Percentiles rank a stretch among this genome's conserved stretches.
Evolutionary conservation across 257 asterid genomes (phyloP).

Genomic region (Fraxinus quadrangulata): DNA sequence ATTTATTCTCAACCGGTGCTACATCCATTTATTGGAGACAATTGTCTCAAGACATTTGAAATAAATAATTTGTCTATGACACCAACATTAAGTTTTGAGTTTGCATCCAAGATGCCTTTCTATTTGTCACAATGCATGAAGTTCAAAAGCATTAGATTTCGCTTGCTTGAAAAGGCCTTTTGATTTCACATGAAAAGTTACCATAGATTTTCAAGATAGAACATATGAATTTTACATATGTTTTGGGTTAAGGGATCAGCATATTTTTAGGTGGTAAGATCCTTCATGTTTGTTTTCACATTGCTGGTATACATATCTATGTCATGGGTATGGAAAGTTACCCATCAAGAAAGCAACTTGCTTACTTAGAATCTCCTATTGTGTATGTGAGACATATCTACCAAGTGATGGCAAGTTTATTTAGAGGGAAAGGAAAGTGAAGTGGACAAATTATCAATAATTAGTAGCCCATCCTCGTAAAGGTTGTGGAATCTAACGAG

Average conservation of each 20-base stretch:
- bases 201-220: neutral
- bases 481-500: neutral
- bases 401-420: slow-evolving; percentile 22
- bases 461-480: neutral
- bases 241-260: neutral
- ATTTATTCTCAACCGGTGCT: neutral
- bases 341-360: slow-evolving; percentile 16
- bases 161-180: slow-evolving; percentile 13
- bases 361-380: slow-evolving; percentile 27
- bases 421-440: neutral
- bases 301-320: neutral
- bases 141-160: slow-evolving; percentile 2
- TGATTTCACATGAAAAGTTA: neutral
- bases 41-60: too few relatives aligned
- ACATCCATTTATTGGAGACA: neutral
- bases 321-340: slow-evolving; percentile 25
- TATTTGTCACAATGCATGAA: neutral
- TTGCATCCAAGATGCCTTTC: neutral
- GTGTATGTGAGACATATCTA: slow-evolving; percentile 34
- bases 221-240: neutral
- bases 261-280: slow-evolving; percentile 24
- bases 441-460: neutral
- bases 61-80: too few relatives aligned
- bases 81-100: too few relatives aligned
- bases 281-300: slow-evolving; percentile 20